Conservation (phyloP, 2,329 filamentous ascomycete species). For the Huntiella savannae region DNA sequence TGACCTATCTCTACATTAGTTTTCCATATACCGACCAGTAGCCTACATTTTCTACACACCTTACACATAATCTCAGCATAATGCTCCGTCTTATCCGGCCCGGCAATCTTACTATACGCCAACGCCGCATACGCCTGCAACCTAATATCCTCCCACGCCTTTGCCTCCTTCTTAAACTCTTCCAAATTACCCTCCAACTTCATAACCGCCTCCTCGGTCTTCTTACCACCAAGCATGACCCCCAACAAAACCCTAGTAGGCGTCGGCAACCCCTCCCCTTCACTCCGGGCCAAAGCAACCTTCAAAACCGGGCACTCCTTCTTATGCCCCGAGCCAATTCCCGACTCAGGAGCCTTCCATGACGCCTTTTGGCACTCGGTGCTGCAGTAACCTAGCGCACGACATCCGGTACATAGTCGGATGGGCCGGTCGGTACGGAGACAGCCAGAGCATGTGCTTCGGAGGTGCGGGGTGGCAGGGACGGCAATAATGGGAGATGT, state of each 20-base stretch:
- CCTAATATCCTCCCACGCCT: constrained; percentile 28
- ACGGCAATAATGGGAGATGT: constrained; percentile 26
- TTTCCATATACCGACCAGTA: background rate
- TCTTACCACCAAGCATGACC: constrained; percentile 24
- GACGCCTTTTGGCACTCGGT: constrained; percentile 32
- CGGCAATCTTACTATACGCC: constrained; percentile 20
- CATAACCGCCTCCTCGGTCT: constrained; percentile 19
- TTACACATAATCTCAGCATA: constrained; percentile 34
- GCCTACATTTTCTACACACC: constrained; percentile 18
- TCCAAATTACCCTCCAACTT: constrained; percentile 29
- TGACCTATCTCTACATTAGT: constrained; percentile 23
- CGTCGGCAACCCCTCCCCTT: constrained; percentile 27
- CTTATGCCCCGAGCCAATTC: constrained; percentile 23
- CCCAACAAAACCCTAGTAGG: constrained; percentile 35
- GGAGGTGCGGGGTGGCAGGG: constrained; percentile 25
- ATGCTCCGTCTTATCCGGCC: constrained; percentile 19
- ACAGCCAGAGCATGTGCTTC: constrained; percentile 30
- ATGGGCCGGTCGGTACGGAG: constrained; percentile 17
- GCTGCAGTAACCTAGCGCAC: constrained; percentile 34
- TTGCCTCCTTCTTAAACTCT: constrained; percentile 18
- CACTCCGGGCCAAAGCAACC: constrained; percentile 21
- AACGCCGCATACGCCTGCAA: constrained; percentile 32
- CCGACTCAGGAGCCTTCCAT: constrained; percentile 22
- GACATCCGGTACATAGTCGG: constrained; percentile 33
- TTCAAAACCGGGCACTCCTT: constrained; percentile 31